These are phyloP conservation scores for Saitozyma podzolica DNA, from an alignment of 768 basidiomycete species.

Conservation along the genomic window DNA sequence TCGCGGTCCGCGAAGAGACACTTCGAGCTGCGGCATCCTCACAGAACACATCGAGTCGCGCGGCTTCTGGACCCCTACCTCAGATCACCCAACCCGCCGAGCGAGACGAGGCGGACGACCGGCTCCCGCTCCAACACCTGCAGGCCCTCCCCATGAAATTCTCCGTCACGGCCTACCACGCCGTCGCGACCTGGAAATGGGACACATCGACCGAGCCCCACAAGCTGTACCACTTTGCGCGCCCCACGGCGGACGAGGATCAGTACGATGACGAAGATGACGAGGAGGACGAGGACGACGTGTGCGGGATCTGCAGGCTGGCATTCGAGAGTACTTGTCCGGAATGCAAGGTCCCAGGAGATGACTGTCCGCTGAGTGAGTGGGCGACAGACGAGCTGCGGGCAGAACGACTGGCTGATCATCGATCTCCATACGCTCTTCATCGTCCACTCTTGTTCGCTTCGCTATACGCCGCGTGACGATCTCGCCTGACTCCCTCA, in stretches of 20 bases:
- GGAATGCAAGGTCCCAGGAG: conserved; percentile 92
- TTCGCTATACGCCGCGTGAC: too few relatives aligned
- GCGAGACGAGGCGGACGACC: too few relatives aligned
- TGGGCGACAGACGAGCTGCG: conserved; percentile 18
- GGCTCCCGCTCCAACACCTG: too few relatives aligned
- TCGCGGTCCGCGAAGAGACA: too few relatives aligned
- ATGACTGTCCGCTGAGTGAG: conserved; percentile 88
- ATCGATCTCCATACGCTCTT: background rate
- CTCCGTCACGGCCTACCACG: conserved; percentile 40
- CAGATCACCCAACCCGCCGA: too few relatives aligned
- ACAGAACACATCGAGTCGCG: too few relatives aligned
- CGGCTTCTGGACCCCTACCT: too few relatives aligned
- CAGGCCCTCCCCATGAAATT: conserved; percentile 39
- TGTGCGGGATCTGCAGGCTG: conserved; percentile 44
- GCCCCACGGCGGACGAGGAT: conserved; percentile 16
- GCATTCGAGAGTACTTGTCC: conserved; percentile 91
- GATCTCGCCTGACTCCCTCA: background rate
- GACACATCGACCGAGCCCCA: conserved; percentile 45
- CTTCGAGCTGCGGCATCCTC: too few relatives aligned
- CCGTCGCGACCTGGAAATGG: conserved; percentile 52
- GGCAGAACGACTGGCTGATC: background rate
- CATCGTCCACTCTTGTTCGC: background rate
- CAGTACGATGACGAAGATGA: conserved; percentile 35
- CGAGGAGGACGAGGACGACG: conserved; percentile 46
- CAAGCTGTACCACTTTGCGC: conserved; percentile 36